Conservation (phyloP, 441 rosid genomes). For the Iberis amara region DNA sequence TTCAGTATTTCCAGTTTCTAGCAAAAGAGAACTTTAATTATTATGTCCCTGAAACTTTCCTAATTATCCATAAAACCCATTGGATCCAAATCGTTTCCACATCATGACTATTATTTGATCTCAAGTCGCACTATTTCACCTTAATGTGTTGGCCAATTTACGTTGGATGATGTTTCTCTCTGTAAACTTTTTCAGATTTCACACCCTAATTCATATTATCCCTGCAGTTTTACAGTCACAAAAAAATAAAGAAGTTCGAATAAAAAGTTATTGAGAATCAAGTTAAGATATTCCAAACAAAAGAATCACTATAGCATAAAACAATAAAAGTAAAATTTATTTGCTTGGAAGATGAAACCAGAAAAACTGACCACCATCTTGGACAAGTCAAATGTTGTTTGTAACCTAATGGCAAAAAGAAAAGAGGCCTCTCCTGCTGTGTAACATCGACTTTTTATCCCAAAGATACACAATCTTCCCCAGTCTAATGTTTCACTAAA, state of each 20-base stretch:
- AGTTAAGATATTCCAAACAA: conserved; percentile 12
- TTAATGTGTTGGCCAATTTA: not conserved
- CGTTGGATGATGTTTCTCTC: conserved; percentile 9
- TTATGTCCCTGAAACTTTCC: conserved; percentile 10
- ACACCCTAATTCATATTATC: conserved; percentile 1
- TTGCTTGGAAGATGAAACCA: conserved; percentile 1
- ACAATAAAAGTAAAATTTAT: conserved; percentile 10
- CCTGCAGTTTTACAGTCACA: conserved; percentile 5
- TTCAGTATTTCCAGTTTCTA: too few species aligned
- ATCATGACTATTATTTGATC: too few species aligned
- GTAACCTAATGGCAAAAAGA: conserved; percentile 17
- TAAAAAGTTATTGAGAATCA: conserved; percentile 6
- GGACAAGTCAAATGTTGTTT: conserved; percentile 1
- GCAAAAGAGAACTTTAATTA: conserved; percentile 3
- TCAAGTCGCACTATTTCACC: too few species aligned
- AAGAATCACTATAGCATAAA: conserved; percentile 19
- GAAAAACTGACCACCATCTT: not conserved
- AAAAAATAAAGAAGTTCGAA: not conserved
- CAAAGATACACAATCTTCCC: conserved; percentile 5
- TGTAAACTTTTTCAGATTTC: conserved; percentile 8
- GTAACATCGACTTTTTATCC: not conserved
- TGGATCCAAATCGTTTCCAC: not conserved
- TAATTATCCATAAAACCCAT: not conserved
- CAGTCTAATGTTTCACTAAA: conserved; percentile 10
- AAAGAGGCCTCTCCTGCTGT: conserved; percentile 6